Percentiles rank a stretch among this genome's conserved stretches.
phyloP scores from a whole-genome alignment of 495 filamentous ascomycete genomes.

The Penicillium steckii region DNA sequence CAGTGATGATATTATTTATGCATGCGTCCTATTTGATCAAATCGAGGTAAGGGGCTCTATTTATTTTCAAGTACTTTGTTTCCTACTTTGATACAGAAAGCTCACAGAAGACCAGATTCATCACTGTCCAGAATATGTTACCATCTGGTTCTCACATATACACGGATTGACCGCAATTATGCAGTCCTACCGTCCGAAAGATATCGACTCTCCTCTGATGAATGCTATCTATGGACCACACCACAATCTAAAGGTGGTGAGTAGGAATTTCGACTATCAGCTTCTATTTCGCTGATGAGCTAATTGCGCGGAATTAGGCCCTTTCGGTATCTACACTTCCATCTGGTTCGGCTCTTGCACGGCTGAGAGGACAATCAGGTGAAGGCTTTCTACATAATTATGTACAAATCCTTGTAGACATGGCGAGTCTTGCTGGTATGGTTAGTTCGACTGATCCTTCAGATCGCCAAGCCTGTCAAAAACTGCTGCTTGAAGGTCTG shows the following conservation, averaged over 20 bases:
- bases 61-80: not conserved
- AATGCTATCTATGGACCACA: not conserved
- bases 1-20: not conserved
- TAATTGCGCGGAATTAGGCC: too few relatives aligned
- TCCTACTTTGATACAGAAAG: not conserved
- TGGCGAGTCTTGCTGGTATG: too few relatives aligned
- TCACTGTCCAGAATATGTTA: not conserved
- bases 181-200: not conserved
- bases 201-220: not conserved
- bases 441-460: too few relatives aligned
- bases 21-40: not conserved
- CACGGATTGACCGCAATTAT: slow-evolving; percentile 3
- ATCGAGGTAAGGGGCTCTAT: not conserved
- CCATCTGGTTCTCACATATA: not conserved
- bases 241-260: slow-evolving; percentile 5
- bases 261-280: not conserved
- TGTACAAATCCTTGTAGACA: too few relatives aligned
- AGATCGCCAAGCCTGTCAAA: too few relatives aligned
- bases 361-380: too few relatives aligned
- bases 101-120: not conserved
- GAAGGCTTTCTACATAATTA: too few relatives aligned
- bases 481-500: not conserved
- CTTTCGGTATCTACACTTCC: too few relatives aligned
- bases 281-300: not conserved
- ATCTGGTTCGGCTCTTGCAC: too few relatives aligned